Conservation (phyloP, 352 stramenopile species). For the Phytophthora fragariaefolia region DNA sequence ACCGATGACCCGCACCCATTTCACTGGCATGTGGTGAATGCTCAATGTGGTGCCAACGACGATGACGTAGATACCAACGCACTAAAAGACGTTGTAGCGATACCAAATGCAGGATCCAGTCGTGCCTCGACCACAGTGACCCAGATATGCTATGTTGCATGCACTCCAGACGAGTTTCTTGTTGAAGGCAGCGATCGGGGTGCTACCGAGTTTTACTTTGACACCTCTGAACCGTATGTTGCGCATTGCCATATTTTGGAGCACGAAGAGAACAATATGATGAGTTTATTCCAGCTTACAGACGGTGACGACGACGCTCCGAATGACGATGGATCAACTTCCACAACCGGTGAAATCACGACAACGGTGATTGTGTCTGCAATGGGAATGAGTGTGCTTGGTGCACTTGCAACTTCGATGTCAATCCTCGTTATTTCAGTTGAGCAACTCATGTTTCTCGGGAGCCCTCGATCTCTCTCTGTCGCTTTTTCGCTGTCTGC, state of each 20-base stretch:
- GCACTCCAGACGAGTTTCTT: conserved; percentile 73
- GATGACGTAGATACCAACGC: conserved; percentile 70
- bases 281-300: conserved; percentile 71
- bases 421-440: conserved; percentile 77
- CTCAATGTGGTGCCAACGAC: conserved; percentile 70
- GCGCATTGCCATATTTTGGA: conserved; percentile 83
- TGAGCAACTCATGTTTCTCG: conserved; percentile 67
- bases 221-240: conserved; percentile 76
- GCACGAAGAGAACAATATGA: conserved; percentile 82
- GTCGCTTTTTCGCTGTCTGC: conserved; percentile 78
- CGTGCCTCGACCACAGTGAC: conserved; percentile 50
- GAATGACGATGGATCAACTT: conserved; percentile 50
- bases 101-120: conserved; percentile 57
- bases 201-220: conserved; percentile 68
- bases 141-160: conserved; percentile 80
- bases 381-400: conserved; percentile 81
- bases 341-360: conserved; percentile 46
- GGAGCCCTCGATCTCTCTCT: conserved; percentile 58
- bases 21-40: conserved; percentile 81
- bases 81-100: conserved; percentile 79
- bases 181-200: conserved; percentile 55
- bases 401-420: conserved; percentile 69
- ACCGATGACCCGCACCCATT: conserved; percentile 80
- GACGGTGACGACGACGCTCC: conserved; percentile 53
- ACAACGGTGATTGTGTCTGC: conserved; percentile 57